Evolutionary conservation across 441 rosid species (phyloP), one percentile per base, ranked within the genome.

Genomic region (Gossypium davidsonii): DNA sequence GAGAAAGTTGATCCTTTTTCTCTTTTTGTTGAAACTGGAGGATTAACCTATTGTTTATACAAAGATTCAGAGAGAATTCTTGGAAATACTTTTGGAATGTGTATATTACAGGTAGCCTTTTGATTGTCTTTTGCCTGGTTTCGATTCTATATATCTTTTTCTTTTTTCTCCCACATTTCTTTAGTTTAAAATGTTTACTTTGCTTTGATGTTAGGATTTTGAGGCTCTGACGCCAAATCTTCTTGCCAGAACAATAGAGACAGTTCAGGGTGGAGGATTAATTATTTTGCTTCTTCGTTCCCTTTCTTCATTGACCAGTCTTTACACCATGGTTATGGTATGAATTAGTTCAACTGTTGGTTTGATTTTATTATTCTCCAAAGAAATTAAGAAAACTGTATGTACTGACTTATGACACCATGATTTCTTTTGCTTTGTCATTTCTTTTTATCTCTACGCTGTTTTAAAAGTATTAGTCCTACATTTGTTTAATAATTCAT

Each of bases 311-410:
- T 75, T 95, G 74, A 95, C 97, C 73, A 88, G 97, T 77, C 86
- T 95, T 53, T 95, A 73, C 84, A 95, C 97, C 14, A 95, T 95
- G 99, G 95, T 91, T 67, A 95, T 95, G 99, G 99, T 95, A 91
- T 15, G 68, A 37, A n/a, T 12, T 55, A 70, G 37, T 70, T 37
- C 34, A 55, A 4, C 53, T 52, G n/a, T 44, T 52, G 51, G 34
- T 70, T 25, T 23, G 8, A 12, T 58, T 65, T 46, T 63, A 11
- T 21, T 0, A 8, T 57, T 46, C 1, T 65, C 26, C 0, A 10
- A 25, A n/a, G 17, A 23, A 46, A 21, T 44, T 46, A 66, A 6
- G 67, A 53, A 68, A 56, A 72, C 6, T 53, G 10, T 25, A 59
- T 56, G 17, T 17, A n/a, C 70, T 51, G 39, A n/a, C 61, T 28